Base-by-base conservation (phyloP, 108 stramenopile genomes). In the Cyclotella distinguenda region DNA sequence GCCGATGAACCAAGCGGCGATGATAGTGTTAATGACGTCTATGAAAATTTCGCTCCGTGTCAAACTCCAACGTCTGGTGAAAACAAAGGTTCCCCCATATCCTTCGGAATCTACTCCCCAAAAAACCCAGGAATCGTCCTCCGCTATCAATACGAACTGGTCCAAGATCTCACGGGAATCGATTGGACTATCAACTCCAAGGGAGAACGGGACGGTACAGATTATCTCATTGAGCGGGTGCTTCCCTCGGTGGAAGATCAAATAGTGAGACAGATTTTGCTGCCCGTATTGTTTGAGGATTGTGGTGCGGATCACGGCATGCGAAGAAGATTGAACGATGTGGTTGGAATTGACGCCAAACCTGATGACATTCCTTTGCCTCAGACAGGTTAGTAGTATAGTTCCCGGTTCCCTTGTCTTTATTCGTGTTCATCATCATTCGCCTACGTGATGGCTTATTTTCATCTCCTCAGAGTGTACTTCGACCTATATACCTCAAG, bases 61-160 rank as follows among this genome's bases (percentile, higher is more conserved):
- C 4, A 1, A 10, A 48, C 18, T 13, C 18, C 16, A 9, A 3
- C 13, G 22, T 23, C 16, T 6, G 21, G 21, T 22, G 18, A 22
- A 18, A 30, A n/a, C 12, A 52, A 31, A 31, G 51, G 15, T 32
- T 21, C 7, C 54, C 19, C 36, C 54, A 0, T 36, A n/a, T n/a
- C n/a, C n/a, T n/a, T 36, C 36, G 54, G 34, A 55, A 22, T 18
- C 4, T 47, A 34, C 18, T 62, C 61, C 2, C 48, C 47, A 3
- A 62, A 62, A 40, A 53, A 60, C 21, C 49, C 48, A 12, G 73
- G 73, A 10, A 47, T 60, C 10, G 33, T 54, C 32, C 23, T 74
- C 4, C 59, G 60, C 6, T 66, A 66, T 38, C 51, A 51, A 32
- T 74, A 74, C 38, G 73, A 74, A 45, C 39, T 74, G 38, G 58